These are phyloP conservation scores for Adansonia grandidieri DNA, from an alignment of 441 rosid species.

Conservation along the genomic window DNA sequence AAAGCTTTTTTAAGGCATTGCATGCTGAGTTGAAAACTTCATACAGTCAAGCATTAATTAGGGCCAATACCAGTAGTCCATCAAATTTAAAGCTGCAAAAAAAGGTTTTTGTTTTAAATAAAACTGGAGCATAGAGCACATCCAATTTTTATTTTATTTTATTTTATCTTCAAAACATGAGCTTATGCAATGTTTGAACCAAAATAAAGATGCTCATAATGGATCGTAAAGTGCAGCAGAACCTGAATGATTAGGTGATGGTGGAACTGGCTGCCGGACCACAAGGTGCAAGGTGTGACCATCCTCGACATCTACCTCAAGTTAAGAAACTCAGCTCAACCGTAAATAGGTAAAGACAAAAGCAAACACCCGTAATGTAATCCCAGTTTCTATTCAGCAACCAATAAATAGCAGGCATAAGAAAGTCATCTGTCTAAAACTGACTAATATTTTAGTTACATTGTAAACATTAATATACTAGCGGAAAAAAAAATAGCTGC, in stretches of 20 bases:
- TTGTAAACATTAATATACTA: not conserved
- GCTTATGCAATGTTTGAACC: not conserved
- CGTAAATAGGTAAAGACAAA: not conserved
- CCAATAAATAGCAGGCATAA: not conserved
- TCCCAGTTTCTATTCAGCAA: not conserved
- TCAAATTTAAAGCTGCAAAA: not conserved
- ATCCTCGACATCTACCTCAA: slow-evolving; percentile 62
- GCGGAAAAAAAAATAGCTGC: not conserved
- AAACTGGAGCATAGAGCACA: not conserved
- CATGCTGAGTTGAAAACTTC: not conserved
- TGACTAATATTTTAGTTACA: not conserved
- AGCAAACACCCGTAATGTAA: not conserved
- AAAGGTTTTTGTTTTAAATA: not conserved
- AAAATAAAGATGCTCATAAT: not conserved
- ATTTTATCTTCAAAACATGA: too few relatives aligned
- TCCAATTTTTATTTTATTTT: not conserved
- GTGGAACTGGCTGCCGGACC: slow-evolving; percentile 56
- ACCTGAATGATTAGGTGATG: slow-evolving; percentile 50
- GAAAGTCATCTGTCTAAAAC: not conserved
- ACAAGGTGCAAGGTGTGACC: slow-evolving; percentile 73
- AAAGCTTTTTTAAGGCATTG: not conserved
- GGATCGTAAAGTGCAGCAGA: slow-evolving; percentile 4
- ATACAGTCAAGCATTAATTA: not conserved
- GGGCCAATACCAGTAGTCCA: not conserved
- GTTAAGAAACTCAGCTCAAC: slow-evolving; percentile 38